Base-by-base conservation (phyloP, 768 basidiomycete species). In the Fomitopsis serialis region DNA sequence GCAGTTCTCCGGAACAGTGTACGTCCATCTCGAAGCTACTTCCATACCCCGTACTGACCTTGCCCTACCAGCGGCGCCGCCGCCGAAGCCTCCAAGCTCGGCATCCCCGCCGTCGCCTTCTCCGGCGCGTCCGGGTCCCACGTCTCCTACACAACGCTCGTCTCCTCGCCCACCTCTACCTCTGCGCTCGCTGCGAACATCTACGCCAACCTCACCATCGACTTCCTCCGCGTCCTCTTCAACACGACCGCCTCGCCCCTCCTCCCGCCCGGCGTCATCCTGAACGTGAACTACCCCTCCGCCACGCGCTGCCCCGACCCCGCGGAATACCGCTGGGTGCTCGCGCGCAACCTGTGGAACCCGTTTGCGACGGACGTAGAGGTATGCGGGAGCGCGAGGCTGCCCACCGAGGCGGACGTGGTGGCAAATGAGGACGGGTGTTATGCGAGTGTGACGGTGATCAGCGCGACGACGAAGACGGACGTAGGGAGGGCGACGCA, bases 271-370 rank as follows among this genome's bases (percentile, higher is more conserved):
- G 70, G 70, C 24, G 65, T 72, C 52, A 67, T 68, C 40, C 55
- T 81, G 54, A 80, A 79, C 60, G 78, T 81, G 60, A 81, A 80
- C 66, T 79, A 72, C 59, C 72, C 75, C 1, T 24, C 54, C 21
- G 53, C 57, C 12, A 54, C 54, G 42, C 35, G 42, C 22, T 80
- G 78, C 57, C 50, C 70, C n/a, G 63, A 62, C 23, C 67, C 71
- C 6, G 53, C 61, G 11, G 68, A 64, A 34, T 78, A 68, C 66
- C 67, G 66, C 45, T 80, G 73, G 56, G 68, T 80, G 2, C 64
- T 78, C 36, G 74, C 78, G 21, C 67, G 78, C 15, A 63, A 78
- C n/a, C 42, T 60, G 21, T 53, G 61, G 7, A 62, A 66, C 53
- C 59, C 63, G 13, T 56, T 58, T 7, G 69, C 69, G 5, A 66